Conservation (phyloP, 2,329 filamentous ascomycete genomes). For the Sporothrix inflata region DNA sequence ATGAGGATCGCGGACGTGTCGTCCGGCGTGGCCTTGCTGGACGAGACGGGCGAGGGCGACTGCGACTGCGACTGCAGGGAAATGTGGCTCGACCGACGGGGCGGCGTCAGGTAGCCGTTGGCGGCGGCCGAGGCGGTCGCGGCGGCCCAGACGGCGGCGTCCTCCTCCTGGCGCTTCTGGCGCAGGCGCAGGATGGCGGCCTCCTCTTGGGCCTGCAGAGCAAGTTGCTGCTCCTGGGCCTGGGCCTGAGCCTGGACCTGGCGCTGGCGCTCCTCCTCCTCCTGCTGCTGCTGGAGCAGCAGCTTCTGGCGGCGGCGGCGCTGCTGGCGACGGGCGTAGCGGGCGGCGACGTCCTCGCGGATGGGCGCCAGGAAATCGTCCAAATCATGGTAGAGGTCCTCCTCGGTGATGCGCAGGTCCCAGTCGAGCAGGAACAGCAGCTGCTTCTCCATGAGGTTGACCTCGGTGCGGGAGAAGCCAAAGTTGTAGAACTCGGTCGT, state of each 20-base stretch:
- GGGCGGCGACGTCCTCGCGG: conserved; percentile 60
- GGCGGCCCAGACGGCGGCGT: conserved; percentile 33
- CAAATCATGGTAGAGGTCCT: conserved; percentile 85
- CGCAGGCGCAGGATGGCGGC: neutral
- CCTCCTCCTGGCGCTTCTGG: conserved; percentile 44
- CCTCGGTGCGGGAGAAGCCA: conserved; percentile 90
- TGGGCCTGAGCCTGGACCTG: conserved; percentile 24
- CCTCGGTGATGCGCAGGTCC: conserved; percentile 83
- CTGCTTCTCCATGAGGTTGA: conserved; percentile 99
- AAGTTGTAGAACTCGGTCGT: conserved; percentile 69
- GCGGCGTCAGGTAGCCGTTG: conserved; percentile 50
- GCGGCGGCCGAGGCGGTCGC: conserved; percentile 36
- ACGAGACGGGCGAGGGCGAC: conserved; percentile 31
- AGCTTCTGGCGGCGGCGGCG: conserved; percentile 40
- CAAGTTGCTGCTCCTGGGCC: conserved; percentile 47
- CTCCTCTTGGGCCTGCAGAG: neutral
- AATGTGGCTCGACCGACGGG: conserved; percentile 41
- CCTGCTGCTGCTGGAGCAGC: conserved; percentile 49
- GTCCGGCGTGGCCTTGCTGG: too few relatives aligned
- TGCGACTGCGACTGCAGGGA: conserved; percentile 35
- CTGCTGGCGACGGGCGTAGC: conserved; percentile 55
- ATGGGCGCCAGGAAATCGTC: conserved; percentile 89
- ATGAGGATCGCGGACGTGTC: too few relatives aligned
- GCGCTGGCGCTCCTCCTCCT: conserved; percentile 36
- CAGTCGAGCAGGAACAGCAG: conserved; percentile 92